Evolutionary conservation across 495 filamentous ascomycete genomes (phyloP).

Genomic region (Aspergillus olivimuriae): DNA sequence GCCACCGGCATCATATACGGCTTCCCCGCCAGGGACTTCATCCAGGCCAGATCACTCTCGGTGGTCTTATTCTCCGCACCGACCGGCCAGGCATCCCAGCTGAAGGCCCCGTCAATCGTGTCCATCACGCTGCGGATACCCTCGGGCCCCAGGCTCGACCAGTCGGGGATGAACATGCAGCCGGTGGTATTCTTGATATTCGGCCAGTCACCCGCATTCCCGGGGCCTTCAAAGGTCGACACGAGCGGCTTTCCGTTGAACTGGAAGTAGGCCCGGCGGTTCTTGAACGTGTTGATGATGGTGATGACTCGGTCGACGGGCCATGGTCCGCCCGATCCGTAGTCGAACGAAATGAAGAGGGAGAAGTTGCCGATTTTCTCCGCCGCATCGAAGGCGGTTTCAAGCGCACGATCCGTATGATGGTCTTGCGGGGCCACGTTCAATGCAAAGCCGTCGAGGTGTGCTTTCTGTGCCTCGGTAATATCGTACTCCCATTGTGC

Average conservation of each 20-base stretch:
- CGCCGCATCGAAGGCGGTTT: slow-evolving; percentile 50
- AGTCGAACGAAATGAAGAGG: slow-evolving; percentile 67
- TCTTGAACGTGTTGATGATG: slow-evolving; percentile 53
- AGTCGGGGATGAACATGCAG: slow-evolving; percentile 57
- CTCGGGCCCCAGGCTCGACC: slow-evolving; percentile 51
- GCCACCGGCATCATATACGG: slow-evolving; percentile 76
- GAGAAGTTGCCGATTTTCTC: slow-evolving; percentile 47
- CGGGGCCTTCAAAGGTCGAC: slow-evolving; percentile 64
- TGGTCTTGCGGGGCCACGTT: slow-evolving; percentile 55
- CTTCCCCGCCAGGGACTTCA: slow-evolving; percentile 44
- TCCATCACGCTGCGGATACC: slow-evolving; percentile 38
- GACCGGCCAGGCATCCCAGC: slow-evolving; percentile 71
- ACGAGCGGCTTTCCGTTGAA: slow-evolving; percentile 55
- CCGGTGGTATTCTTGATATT: slow-evolving; percentile 45
- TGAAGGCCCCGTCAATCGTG: slow-evolving; percentile 56
- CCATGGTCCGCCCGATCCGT: slow-evolving; percentile 51
- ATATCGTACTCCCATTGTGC: slow-evolving; percentile 58
- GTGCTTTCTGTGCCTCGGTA: slow-evolving; percentile 47
- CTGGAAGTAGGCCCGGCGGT: slow-evolving; percentile 45
- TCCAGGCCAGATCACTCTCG: slow-evolving; percentile 49
- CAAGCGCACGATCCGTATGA: slow-evolving; percentile 43
- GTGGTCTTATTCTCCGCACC: slow-evolving; percentile 48
- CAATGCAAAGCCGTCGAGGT: slow-evolving; percentile 68
- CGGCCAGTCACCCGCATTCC: slow-evolving; percentile 51
- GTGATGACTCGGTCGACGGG: slow-evolving; percentile 44